Evolutionary conservation across 352 stramenopile genomes (phyloP).

Genomic region (Pythium brachiatum): DNA sequence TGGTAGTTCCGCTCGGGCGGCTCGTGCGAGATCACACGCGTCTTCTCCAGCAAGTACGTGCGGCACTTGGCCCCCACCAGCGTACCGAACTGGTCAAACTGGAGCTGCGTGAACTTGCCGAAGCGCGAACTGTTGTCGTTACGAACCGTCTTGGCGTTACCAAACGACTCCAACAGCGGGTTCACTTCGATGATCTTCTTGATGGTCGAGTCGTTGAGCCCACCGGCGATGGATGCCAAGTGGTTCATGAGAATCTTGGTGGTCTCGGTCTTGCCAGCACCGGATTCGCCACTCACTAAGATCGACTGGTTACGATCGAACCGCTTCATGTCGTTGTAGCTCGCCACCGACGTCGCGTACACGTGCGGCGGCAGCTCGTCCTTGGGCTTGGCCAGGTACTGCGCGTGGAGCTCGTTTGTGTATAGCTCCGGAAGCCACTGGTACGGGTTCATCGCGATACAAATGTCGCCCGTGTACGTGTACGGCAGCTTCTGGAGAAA

Average conservation of each 20-base stretch:
- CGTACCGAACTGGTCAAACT: conserved; percentile 56
- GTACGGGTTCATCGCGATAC: conserved; percentile 97
- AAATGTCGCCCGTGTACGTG: conserved; percentile 96
- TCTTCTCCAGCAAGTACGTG: conserved; percentile 95
- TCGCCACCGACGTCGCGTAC: conserved; percentile 65
- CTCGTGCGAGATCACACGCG: conserved; percentile 76
- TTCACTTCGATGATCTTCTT: conserved; percentile 85
- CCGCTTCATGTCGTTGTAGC: conserved; percentile 67
- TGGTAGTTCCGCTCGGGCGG: conserved; percentile 75
- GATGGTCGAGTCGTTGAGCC: conserved; percentile 70
- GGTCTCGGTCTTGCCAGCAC: conserved; percentile 87
- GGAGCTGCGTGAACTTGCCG: conserved; percentile 56
- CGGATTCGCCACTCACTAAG: conserved; percentile 83
- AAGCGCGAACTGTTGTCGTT: conserved; percentile 55
- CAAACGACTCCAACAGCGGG: conserved; percentile 82
- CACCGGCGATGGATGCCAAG: conserved; percentile 66
- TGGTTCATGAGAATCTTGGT: conserved; percentile 91
- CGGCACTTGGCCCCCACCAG: conserved; percentile 73
- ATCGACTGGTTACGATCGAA: conserved; percentile 79
- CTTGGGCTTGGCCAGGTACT: conserved; percentile 62
- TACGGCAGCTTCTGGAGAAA: conserved; percentile 91
- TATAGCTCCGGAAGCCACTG: conserved; percentile 89
- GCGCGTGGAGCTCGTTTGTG: conserved; percentile 55
- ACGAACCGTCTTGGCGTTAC: conserved; percentile 59
- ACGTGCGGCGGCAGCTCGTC: conserved; percentile 69